Percentiles rank a stretch among this genome's conserved stretches.
Evolutionary conservation across 805 yeast species (phyloP).

Genomic region (Metschnikowia koreensis): DNA sequence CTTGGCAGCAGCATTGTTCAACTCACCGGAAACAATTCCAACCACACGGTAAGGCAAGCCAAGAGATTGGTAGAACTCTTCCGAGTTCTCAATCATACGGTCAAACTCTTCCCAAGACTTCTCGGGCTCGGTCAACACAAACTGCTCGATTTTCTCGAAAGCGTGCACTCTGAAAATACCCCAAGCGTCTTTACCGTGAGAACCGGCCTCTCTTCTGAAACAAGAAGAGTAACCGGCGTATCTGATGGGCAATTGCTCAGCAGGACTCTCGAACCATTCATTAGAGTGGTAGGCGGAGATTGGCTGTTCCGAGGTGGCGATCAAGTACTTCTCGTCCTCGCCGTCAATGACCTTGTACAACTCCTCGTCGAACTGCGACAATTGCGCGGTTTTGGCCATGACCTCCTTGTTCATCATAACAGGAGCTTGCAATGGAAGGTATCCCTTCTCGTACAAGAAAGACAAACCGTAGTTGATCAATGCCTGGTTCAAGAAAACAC

Average conservation of each 20-base stretch:
- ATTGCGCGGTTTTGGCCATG: constrained; percentile 98
- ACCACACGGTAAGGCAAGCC: constrained; percentile 96
- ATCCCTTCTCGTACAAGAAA: constrained; percentile 75
- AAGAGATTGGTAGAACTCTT: constrained; percentile 88
- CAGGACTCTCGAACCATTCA: constrained; percentile 98
- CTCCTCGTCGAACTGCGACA: constrained; percentile 97
- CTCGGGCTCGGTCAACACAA: constrained; percentile 93
- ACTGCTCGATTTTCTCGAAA: constrained; percentile 97
- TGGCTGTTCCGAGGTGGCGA: constrained; percentile 99
- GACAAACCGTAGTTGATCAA: constrained; percentile 92
- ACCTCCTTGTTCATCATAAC: constrained; percentile 99
- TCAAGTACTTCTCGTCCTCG: constrained; percentile 93
- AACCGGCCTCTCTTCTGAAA: constrained; percentile 99
- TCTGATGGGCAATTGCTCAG: constrained; percentile 92
- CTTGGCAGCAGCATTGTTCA: constrained; percentile 98
- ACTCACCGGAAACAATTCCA: constrained; percentile 97
- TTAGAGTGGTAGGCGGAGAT: constrained; percentile 95
- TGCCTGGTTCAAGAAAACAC: constrained; percentile 98
- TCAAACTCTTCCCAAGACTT: constrained; percentile 98
- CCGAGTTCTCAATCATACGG: constrained; percentile 86
- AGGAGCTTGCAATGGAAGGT: constrained; percentile 94
- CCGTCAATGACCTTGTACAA: constrained; percentile 96
- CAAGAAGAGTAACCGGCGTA: constrained; percentile 98
- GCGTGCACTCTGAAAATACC: constrained; percentile 99
- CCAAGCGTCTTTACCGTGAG: constrained; percentile 99